phyloP scores from a whole-genome alignment of 139 green algal genomes.

The Chlamydomonas sp. region DNA sequence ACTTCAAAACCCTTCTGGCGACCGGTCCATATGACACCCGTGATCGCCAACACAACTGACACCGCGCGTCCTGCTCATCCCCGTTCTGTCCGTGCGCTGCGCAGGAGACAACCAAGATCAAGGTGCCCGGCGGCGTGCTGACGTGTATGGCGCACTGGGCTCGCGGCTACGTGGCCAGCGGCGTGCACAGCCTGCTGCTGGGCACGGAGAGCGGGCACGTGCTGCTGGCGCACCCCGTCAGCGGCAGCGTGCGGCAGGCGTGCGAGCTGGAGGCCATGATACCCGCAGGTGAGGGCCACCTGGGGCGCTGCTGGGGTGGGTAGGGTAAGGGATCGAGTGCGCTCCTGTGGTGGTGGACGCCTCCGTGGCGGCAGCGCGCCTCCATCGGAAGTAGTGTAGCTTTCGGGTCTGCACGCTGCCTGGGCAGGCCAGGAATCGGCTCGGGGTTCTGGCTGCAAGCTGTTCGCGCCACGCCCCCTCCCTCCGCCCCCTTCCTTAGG shows the following conservation, averaged over 20 bases:
- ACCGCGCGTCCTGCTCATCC: not conserved
- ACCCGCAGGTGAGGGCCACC: slow-evolving; percentile 36
- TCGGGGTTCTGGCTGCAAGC: not conserved
- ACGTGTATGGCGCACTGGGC: slow-evolving; percentile 47
- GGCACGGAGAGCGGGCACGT: slow-evolving; percentile 44
- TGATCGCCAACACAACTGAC: too few relatives aligned
- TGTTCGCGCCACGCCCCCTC: not conserved
- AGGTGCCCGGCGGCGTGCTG: slow-evolving; percentile 26
- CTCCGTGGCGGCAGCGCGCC: not conserved
- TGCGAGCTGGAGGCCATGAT: slow-evolving; percentile 45
- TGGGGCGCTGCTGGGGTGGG: not conserved
- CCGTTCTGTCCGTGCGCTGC: not conserved
- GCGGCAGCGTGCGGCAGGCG: slow-evolving; percentile 40
- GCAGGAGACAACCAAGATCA: slow-evolving; percentile 36
- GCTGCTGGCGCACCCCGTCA: slow-evolving; percentile 41
- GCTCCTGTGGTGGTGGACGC: not conserved
- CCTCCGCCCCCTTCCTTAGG: slow-evolving; percentile 13
- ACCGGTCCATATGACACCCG: not conserved
- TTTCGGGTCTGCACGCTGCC: too few relatives aligned
- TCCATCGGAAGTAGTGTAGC: too few relatives aligned
- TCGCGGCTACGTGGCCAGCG: slow-evolving; percentile 26
- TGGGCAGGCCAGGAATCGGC: not conserved
- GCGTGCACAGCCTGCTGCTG: slow-evolving; percentile 41
- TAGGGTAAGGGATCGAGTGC: not conserved
- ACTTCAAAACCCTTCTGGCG: not conserved